Conservation (phyloP, 129 eudicot genomes). For the Flaveria trinervia region DNA sequence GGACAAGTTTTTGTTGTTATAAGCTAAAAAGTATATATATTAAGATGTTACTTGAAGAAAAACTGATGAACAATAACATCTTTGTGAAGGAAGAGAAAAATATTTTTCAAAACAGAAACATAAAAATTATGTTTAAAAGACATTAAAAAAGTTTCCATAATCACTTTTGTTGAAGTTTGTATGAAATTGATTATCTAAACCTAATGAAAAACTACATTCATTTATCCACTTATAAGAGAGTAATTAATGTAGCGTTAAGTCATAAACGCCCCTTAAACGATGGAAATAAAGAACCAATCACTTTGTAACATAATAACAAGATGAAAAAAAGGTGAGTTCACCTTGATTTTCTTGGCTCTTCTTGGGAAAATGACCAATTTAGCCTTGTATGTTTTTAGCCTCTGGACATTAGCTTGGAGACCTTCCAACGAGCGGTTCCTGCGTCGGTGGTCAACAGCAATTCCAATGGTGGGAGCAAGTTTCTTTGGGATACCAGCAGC, state of each 20-base stretch:
- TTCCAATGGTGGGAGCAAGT: conserved; percentile 79
- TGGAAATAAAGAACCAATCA: background rate
- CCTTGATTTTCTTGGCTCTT: conserved; percentile 48
- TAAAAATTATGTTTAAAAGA: no score
- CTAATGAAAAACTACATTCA: background rate
- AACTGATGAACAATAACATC: no score
- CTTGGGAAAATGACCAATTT: conserved; percentile 82
- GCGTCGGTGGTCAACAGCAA: conserved; percentile 74
- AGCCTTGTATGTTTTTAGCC: conserved; percentile 84
- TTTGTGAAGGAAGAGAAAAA: no score
- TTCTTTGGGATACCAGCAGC: conserved; percentile 81
- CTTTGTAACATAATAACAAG: background rate
- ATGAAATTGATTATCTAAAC: background rate
- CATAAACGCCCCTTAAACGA: background rate
- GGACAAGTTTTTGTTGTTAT: background rate
- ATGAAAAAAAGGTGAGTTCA: background rate
- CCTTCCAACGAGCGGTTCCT: conserved; percentile 77
- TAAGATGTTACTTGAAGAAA: no score
- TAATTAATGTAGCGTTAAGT: background rate
- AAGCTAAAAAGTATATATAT: background rate
- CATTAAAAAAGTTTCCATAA: background rate
- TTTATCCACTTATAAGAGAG: background rate
- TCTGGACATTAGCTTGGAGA: conserved; percentile 72
- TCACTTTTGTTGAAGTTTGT: background rate
- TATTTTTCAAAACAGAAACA: no score